Conservation (phyloP, 106 monocot species). For the Chionographis japonica region DNA sequence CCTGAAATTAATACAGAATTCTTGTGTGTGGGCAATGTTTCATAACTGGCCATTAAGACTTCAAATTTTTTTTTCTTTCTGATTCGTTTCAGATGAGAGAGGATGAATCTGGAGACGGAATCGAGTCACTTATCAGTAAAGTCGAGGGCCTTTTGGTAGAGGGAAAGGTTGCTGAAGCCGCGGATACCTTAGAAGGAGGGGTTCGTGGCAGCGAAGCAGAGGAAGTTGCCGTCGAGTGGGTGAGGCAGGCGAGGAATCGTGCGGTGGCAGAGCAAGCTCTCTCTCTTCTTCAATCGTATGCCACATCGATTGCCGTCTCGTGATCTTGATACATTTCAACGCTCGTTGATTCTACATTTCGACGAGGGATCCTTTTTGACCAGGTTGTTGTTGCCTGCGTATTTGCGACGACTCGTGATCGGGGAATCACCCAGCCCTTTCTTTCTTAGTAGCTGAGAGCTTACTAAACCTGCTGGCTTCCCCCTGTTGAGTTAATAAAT, state of each 20-base stretch:
- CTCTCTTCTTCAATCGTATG: conserved; percentile 73
- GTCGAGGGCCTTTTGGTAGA: conserved; percentile 65
- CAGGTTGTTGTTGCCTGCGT: too few species aligned
- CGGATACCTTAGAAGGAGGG: conserved; percentile 68
- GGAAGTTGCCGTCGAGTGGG: conserved; percentile 54
- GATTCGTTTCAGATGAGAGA: conserved; percentile 60
- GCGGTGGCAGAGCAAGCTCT: conserved; percentile 88
- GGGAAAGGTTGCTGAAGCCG: conserved; percentile 71
- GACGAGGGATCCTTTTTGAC: too few species aligned
- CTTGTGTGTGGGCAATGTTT: too few species aligned
- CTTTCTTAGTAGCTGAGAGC: too few species aligned
- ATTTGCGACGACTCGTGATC: too few species aligned
- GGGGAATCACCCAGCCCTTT: too few species aligned
- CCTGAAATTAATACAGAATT: too few species aligned
- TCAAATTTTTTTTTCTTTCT: background rate
- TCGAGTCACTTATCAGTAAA: conserved; percentile 68
- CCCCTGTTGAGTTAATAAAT: too few species aligned
- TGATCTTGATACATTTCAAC: conserved; percentile 4
- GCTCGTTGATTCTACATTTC: too few species aligned
- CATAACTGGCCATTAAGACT: too few species aligned
- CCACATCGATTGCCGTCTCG: conserved; percentile 49
- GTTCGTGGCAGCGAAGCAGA: conserved; percentile 69
- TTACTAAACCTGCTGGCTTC: too few species aligned
- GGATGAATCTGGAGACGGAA: conserved; percentile 45
- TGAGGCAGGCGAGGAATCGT: conserved; percentile 56